Conservation (phyloP, 2,329 filamentous ascomycete species). For the Lecanosticta acicola region DNA sequence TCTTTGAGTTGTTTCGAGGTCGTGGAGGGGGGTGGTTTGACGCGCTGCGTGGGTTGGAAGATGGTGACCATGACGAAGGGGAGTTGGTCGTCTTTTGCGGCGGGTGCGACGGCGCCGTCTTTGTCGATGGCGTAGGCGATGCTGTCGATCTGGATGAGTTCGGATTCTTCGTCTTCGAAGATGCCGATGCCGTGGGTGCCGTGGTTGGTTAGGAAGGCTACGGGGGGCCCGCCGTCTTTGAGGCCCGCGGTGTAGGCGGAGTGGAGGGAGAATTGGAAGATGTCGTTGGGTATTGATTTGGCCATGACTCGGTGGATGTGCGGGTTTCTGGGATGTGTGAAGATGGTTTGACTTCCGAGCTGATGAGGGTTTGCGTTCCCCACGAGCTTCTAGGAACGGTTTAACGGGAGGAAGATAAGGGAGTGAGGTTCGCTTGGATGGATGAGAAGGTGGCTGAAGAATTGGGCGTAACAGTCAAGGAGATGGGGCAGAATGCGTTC, state of each 20-base stretch:
- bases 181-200: conserved; percentile 40
- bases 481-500: no score
- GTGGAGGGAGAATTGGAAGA: conserved; percentile 41
- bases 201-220: conserved; percentile 36
- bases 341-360: not conserved
- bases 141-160: conserved; percentile 35
- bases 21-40: conserved; percentile 25
- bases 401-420: no score
- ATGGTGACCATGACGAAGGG: conserved; percentile 40
- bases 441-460: no score
- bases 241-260: conserved; percentile 36
- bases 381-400: no score
- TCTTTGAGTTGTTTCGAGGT: conserved; percentile 24
- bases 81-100: conserved; percentile 32
- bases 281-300: conserved; percentile 40
- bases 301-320: conserved; percentile 28
- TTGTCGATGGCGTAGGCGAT: conserved; percentile 31
- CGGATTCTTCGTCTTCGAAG: conserved; percentile 32
- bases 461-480: no score
- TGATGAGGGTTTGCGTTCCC: no score
- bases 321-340: not conserved
- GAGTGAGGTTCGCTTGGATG: no score
- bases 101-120: conserved; percentile 30
- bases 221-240: conserved; percentile 31
- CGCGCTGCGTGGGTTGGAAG: conserved; percentile 34